Evolutionary conservation across 371 early-diverging fungal species (phyloP).

Genomic region (Racocetra persica): DNA sequence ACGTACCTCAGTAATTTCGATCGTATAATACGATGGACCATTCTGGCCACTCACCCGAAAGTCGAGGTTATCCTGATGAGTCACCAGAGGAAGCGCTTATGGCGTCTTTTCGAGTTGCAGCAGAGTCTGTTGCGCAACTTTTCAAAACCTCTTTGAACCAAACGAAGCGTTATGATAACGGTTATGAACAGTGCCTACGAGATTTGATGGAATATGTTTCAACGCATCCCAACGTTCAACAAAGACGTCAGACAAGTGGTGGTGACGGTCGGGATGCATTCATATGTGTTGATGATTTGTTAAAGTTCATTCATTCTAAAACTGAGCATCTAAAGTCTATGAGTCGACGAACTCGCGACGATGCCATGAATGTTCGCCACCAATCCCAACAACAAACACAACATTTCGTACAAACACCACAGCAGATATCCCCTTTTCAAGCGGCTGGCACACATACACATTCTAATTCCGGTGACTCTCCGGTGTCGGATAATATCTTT

Average conservation of each 20-base stretch:
- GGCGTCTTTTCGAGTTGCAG: slow-evolving; percentile 68
- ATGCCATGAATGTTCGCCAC: slow-evolving; percentile 6
- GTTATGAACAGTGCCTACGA: slow-evolving; percentile 77
- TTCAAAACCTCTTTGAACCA: slow-evolving; percentile 76
- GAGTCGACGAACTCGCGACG: background rate
- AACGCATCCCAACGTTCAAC: slow-evolving; percentile 54
- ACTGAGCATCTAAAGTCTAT: slow-evolving; percentile 11
- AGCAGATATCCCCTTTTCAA: slow-evolving; percentile 1
- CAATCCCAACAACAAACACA: slow-evolving; percentile 36
- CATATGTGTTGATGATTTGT: slow-evolving; percentile 27
- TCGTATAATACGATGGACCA: slow-evolving; percentile 18
- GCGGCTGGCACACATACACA: background rate
- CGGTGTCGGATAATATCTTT: background rate
- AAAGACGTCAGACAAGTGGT: background rate
- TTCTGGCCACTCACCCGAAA: slow-evolving; percentile 15
- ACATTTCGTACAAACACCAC: background rate
- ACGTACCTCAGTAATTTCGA: too few species aligned
- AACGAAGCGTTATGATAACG: slow-evolving; percentile 65
- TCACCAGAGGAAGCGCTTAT: slow-evolving; percentile 30
- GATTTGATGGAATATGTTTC: slow-evolving; percentile 70
- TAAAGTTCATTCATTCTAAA: slow-evolving; percentile 13
- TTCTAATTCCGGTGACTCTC: background rate
- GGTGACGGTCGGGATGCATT: slow-evolving; percentile 12
- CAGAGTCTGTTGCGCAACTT: slow-evolving; percentile 71
- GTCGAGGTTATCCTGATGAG: background rate